Evolutionary conservation across 1,284 basidiomycete species (phyloP).

Genomic region (Bjerkandera adusta): DNA sequence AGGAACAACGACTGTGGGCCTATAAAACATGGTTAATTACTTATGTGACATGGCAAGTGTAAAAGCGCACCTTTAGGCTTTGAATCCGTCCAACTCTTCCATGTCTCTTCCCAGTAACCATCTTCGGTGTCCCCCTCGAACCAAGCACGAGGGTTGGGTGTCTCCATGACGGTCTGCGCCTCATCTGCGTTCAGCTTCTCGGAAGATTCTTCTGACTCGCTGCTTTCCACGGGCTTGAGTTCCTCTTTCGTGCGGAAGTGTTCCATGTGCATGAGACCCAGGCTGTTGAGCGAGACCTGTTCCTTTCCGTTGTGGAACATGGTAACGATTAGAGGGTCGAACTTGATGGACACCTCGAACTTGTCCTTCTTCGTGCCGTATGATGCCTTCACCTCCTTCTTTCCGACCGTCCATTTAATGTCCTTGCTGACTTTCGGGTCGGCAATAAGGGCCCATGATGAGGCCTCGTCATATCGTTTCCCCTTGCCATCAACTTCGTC

Average conservation of each 20-base stretch:
- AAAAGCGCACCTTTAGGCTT: conserved; percentile 85
- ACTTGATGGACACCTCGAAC: conserved; percentile 65
- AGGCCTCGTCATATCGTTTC: conserved; percentile 88
- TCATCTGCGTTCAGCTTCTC: conserved; percentile 39
- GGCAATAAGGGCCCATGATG: conserved; percentile 77
- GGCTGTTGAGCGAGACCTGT: conserved; percentile 88
- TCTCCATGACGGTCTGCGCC: conserved; percentile 56
- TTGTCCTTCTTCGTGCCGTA: conserved; percentile 55
- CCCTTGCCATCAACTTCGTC: conserved; percentile 79
- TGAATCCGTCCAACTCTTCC: conserved; percentile 82
- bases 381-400: conserved; percentile 56
- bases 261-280: conserved; percentile 94
- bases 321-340: conserved; percentile 72
- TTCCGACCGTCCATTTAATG: conserved; percentile 61
- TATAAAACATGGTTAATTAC: conserved; percentile 28
- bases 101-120: conserved; percentile 89
- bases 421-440: conserved; percentile 61
- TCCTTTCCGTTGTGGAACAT: conserved; percentile 74
- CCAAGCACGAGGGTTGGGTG: conserved; percentile 66
- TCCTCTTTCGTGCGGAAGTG: conserved; percentile 82
- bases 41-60: not conserved
- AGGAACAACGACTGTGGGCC: conserved; percentile 93
- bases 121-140: conserved; percentile 85
- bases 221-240: conserved; percentile 30
- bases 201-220: conserved; percentile 21